A percentile compares a stretch with the other conserved stretches of the same genome.
Conservation (phyloP, 148 eudicot species). For the Rhododendron griersonianum region DNA sequence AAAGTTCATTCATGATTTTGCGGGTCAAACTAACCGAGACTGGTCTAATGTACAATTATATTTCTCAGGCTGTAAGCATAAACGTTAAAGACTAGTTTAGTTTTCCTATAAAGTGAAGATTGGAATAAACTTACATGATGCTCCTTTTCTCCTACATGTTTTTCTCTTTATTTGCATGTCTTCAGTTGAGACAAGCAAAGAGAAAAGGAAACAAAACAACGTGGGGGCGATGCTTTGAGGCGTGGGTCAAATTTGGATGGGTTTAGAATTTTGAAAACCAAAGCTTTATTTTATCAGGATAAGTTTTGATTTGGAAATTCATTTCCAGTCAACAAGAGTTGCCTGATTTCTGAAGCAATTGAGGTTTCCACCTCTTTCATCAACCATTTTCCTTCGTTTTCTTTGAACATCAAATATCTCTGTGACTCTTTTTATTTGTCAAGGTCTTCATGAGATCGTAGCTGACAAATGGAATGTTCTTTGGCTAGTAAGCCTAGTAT, state of each 20-base stretch:
- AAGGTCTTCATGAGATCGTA: not conserved
- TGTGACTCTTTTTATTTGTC: not conserved
- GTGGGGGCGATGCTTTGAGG: not conserved
- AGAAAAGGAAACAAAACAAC: not conserved
- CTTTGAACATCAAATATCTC: not conserved
- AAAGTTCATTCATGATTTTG: not conserved
- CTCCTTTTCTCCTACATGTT: not conserved
- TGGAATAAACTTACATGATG: no score
- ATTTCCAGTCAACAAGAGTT: not conserved
- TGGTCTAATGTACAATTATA: not conserved
- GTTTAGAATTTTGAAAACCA: not conserved
- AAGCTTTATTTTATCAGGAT: no score
- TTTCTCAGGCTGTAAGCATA: not conserved
- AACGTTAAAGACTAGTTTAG: no score
- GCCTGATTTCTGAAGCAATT: not conserved
- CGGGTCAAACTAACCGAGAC: not conserved
- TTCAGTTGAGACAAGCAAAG: not conserved
- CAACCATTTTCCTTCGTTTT: not conserved
- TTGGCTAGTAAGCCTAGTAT: not conserved
- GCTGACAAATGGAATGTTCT: not conserved
- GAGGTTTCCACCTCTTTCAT: not conserved
- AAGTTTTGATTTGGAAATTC: not conserved
- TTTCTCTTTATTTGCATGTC: not conserved
- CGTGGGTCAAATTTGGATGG: not conserved
- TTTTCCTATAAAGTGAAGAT: not conserved